Evolutionary conservation across 139 green algal genomes (phyloP), one percentile per base, ranked within the genome.

Genomic region (Chloropicon primus): DNA sequence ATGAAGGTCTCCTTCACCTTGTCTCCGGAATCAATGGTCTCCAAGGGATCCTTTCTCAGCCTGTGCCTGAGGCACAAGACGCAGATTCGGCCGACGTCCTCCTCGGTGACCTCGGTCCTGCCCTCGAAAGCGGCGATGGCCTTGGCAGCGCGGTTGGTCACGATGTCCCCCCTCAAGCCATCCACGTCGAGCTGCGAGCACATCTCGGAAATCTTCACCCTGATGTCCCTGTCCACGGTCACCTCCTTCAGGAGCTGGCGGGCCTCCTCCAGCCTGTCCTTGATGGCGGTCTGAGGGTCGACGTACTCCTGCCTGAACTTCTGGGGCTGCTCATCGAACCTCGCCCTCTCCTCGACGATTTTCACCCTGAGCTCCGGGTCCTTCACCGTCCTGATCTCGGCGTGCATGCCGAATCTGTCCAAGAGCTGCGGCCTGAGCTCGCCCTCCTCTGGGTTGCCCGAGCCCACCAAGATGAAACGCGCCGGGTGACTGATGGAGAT

Each of bases 351-450:
- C 23, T 78, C 81, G 23, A 84, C 29, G 80, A 98, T 86, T 75
- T 91, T 79, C 3, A 89, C 92, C 78, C 94, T 90, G 77, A 85
- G 25, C 1, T 87, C 85, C 0, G 80, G 81, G 76, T 97, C 91
- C 76, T 81, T 85, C 21, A 91, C 80, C 1, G 93, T 97, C 25
- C 77, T 76, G 54, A 97, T 89, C 1, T 90, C 88, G 2, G 96
- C 92, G 2, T 76, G 86, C 79, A 96, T 87, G 53, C 94, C 94
- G 80, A 97, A 98, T 54, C 94, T 89, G 81, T 97, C 94, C 74
- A 98, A 88, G 81, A 98, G 90, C 88, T 98, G 94, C 53, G 92
- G 94, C 21, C 94, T 86, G 80, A 98, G 75, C 89, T 97, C 93
- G 2, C 94, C 94, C 82, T 98, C 93, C 83, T 84, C 54, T 2